These are phyloP conservation scores for Coemansia sp. DNA, from an alignment of 192 early-diverging fungal species.

Conservation along the genomic window DNA sequence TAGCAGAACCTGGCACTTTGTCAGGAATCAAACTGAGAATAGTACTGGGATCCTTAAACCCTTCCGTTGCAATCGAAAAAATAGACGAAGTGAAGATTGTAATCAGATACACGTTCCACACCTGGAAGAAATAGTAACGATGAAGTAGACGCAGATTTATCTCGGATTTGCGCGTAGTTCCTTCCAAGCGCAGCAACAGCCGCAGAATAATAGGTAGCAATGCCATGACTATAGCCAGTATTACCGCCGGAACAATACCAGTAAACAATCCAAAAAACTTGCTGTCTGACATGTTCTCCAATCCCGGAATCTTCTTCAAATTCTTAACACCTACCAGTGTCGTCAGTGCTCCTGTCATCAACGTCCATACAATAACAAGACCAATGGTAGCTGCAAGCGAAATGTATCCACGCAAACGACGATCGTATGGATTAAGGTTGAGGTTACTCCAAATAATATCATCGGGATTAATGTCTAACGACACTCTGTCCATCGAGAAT, in stretches of 20 bases:
- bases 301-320: conserved; percentile 58
- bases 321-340: conserved; percentile 58
- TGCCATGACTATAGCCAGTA: conserved; percentile 69
- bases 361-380: conserved; percentile 73
- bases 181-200: conserved; percentile 63
- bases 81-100: conserved; percentile 73
- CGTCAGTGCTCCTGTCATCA: conserved; percentile 63
- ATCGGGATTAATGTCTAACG: conserved; percentile 67
- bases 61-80: conserved; percentile 38
- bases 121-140: conserved; percentile 82
- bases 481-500: conserved; percentile 66
- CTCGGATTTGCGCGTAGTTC: conserved; percentile 60
- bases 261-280: conserved; percentile 60
- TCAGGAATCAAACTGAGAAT: conserved; percentile 57
- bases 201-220: conserved; percentile 74
- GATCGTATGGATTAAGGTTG: conserved; percentile 59
- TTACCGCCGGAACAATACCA: conserved; percentile 76
- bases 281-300: conserved; percentile 37
- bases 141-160: conserved; percentile 67
- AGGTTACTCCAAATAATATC: conserved; percentile 90
- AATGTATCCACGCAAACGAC: conserved; percentile 61
- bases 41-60: conserved; percentile 27
- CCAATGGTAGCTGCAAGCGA: conserved; percentile 58
- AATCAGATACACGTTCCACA: conserved; percentile 79
- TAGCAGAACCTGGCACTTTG: conserved; percentile 70